Percentiles rank a stretch among this genome's conserved stretches.
Evolutionary conservation across 2,329 filamentous ascomycete genomes (phyloP).

Genomic region (Diaporthe citrichinensis): DNA sequence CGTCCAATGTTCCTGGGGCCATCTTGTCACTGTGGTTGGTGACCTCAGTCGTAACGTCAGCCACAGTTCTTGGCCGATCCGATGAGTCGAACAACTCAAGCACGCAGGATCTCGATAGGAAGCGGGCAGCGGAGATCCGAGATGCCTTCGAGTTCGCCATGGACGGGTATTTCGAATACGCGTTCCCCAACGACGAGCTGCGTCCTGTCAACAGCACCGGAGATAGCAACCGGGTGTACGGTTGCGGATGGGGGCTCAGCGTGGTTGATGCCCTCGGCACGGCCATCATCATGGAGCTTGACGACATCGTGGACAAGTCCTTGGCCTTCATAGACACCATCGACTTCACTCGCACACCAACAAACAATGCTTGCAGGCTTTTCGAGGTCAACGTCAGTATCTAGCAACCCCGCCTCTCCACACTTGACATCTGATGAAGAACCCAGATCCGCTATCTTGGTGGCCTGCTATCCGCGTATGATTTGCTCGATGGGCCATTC

Average conservation of each 20-base stretch:
- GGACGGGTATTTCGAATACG: conserved; percentile 27
- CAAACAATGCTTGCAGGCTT: conserved; percentile 21
- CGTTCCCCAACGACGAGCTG: conserved; percentile 30
- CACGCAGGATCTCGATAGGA: neutral
- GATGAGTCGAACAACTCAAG: neutral
- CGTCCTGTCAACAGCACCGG: conserved; percentile 15
- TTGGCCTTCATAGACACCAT: conserved; percentile 18
- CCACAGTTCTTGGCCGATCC: neutral
- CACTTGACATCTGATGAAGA: neutral
- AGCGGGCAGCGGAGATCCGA: conserved; percentile 13
- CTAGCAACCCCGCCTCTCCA: neutral
- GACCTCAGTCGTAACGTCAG: neutral
- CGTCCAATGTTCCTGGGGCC: neutral
- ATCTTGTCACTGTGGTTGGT: neutral
- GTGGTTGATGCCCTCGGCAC: conserved; percentile 21
- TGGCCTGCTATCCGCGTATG: conserved; percentile 12
- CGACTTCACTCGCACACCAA: conserved; percentile 25
- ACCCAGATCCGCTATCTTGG: conserved; percentile 19
- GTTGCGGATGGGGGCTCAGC: conserved; percentile 22
- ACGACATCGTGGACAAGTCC: conserved; percentile 5
- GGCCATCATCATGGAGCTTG: conserved; percentile 25
- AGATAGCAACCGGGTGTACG: conserved; percentile 23
- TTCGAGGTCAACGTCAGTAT: conserved; percentile 28
- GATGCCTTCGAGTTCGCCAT: conserved; percentile 25
- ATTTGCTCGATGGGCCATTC: conserved; percentile 19